Conservation (phyloP, 2,329 filamentous ascomycete genomes). For the Fusarium denticulatum region DNA sequence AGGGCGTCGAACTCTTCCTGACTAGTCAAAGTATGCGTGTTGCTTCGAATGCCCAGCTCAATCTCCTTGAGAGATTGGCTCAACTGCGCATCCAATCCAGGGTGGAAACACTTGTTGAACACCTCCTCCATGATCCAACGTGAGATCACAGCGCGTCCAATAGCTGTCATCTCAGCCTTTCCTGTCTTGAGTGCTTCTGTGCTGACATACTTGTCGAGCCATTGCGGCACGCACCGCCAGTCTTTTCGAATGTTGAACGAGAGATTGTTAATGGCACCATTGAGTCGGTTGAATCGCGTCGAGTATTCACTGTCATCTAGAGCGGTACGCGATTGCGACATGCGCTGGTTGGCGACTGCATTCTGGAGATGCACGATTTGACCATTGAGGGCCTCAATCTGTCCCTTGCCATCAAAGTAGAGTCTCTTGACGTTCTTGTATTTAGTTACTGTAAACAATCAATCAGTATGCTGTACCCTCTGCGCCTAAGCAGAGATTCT, state of each 20-base stretch:
- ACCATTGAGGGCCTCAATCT: conserved; percentile 86
- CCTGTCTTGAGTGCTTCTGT: conserved; percentile 85
- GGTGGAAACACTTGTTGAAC: conserved; percentile 93
- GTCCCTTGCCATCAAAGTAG: conserved; percentile 94
- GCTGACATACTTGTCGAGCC: conserved; percentile 84
- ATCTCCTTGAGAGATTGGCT: conserved; percentile 85
- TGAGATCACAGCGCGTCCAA: conserved; percentile 88
- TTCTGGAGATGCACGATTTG: conserved; percentile 97
- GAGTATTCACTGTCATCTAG: conserved; percentile 95
- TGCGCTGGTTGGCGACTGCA: conserved; percentile 93
- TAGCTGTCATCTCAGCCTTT: conserved; percentile 97
- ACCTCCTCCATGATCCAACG: conserved; percentile 92
- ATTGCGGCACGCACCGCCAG: conserved; percentile 83
- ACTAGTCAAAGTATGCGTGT: conserved; percentile 76
- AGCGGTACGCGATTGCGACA: conserved; percentile 92
- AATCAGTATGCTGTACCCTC: conserved; percentile 10
- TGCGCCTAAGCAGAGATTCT: background rate
- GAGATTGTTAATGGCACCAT: conserved; percentile 93
- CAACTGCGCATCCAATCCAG: conserved; percentile 79
- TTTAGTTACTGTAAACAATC: conserved; percentile 75
- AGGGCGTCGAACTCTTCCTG: conserved; percentile 91
- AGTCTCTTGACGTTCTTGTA: conserved; percentile 98
- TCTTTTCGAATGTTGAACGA: conserved; percentile 97
- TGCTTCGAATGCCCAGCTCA: conserved; percentile 85
- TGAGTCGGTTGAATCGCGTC: conserved; percentile 87